Base-by-base conservation (phyloP, 148 eudicot genomes). In the Nepenthes mirabilis region DNA sequence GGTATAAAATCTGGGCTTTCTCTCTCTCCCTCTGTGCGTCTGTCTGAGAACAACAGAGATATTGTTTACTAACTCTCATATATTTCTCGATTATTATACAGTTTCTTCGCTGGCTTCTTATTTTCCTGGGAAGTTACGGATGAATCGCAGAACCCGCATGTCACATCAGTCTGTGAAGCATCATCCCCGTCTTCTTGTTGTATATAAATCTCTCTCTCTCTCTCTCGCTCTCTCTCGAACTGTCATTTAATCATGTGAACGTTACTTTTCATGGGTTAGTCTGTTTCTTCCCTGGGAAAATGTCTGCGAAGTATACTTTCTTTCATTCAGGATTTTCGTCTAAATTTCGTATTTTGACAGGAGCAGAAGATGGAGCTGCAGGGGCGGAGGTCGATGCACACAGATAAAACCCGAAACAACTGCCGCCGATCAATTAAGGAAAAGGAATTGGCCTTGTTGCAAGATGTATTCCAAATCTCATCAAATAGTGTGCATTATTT, bases 381-480 rank as follows among this genome's bases (percentile, higher is more conserved):
- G 70, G 76, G 81, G 61, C 37, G 47, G 43, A 64, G 73, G 59
- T 59, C 75, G 37, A 60, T 48, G 60, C 60, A 65, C 10, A 11
- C 71, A 37, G 66, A 68, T 49, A 79, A 69, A 70, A 14, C 71
- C 45, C 43, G 50, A 9, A 63, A 43, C 1, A 81, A 66, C 60
- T 56, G 74, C 60, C 63, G 66, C 33, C 63, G 63, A 65, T 69
- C 76, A 5, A 70, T 52, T 33, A 81, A 72, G 70, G 84, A 80
- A 55, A 70, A 74, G 71, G 86, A 78, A 74, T 63, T 76, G 72
- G 86, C 90, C 61, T 85, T 89, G 52, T 63, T 78, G n/a, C 77
- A 89, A 89, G 97, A 89, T 82, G 97, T 89, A 85, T 11, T 52
- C 6, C 14, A 36, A 60, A 53, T 48, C 57, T 49, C 36, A 36